Conservation (phyloP, 805 yeast species). For the Schwanniomyces pseudopolymorphus region DNA sequence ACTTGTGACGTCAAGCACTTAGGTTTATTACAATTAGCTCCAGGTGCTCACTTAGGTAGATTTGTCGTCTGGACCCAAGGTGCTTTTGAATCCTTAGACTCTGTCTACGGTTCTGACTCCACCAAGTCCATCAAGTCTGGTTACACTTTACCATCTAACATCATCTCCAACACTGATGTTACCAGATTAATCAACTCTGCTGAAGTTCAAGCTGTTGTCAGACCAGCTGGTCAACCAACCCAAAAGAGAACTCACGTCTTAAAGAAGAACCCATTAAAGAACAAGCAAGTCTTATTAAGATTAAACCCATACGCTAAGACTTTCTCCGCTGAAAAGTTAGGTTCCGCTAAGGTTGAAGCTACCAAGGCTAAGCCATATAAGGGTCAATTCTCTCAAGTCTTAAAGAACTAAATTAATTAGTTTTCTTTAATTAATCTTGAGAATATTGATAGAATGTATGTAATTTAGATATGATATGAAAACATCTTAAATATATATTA, state of each 20-base stretch:
- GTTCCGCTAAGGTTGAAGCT: conserved; percentile 74
- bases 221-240: conserved; percentile 92
- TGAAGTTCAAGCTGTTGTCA: conserved; percentile 96
- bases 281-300: conserved; percentile 97
- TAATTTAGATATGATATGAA: conserved; percentile 2
- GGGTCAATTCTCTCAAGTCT: conserved; percentile 66
- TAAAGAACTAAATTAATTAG: conserved; percentile 45
- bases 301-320: conserved; percentile 99
- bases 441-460: neutral
- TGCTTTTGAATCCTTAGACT: conserved; percentile 95
- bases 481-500: conserved; percentile 1
- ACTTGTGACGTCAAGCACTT: conserved; percentile 87
- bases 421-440: neutral
- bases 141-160: conserved; percentile 91
- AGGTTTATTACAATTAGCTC: conserved; percentile 97
- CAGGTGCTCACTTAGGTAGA: conserved; percentile 99
- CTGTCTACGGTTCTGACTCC: conserved; percentile 93
- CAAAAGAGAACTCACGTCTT: conserved; percentile 93
- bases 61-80: conserved; percentile 99
- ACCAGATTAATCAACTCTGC: conserved; percentile 98
- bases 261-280: conserved; percentile 96
- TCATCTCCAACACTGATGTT: conserved; percentile 92
- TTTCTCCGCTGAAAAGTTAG: conserved; percentile 87
- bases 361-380: conserved; percentile 64
- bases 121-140: conserved; percentile 81